A percentile compares a stretch with the other conserved stretches of the same genome.
Evolutionary conservation across 2,329 filamentous ascomycete genomes (phyloP).

Genomic region (Beauveria varroae): DNA sequence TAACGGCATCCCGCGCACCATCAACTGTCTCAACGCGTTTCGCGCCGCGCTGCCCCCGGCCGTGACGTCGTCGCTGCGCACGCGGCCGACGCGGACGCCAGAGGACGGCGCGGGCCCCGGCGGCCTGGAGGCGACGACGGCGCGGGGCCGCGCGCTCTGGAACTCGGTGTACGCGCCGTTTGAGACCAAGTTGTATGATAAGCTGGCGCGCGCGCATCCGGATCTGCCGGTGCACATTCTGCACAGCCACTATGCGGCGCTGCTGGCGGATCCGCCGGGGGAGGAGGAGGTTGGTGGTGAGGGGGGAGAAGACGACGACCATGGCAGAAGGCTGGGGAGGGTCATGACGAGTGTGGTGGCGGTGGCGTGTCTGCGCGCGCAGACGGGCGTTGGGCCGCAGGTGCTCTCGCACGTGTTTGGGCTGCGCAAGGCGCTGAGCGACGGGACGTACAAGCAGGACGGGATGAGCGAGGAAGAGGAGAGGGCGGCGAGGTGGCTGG

Average conservation of each 20-base stretch:
- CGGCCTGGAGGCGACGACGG: slow-evolving; percentile 43
- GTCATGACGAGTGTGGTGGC: slow-evolving; percentile 67
- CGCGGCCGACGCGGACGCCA: slow-evolving; percentile 46
- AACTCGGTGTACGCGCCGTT: slow-evolving; percentile 70
- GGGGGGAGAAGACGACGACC: no score
- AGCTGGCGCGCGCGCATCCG: slow-evolving; percentile 68
- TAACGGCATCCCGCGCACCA: slow-evolving; percentile 75
- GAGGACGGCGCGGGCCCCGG: slow-evolving; percentile 18
- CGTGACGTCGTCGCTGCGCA: slow-evolving; percentile 47
- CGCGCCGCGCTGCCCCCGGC: slow-evolving; percentile 50
- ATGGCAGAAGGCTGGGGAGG: slow-evolving; percentile 48
- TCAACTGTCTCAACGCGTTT: slow-evolving; percentile 74
- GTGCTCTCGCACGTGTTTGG: slow-evolving; percentile 77
- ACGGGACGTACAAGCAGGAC: slow-evolving; percentile 45
- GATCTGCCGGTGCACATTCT: slow-evolving; percentile 78
- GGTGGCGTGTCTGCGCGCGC: slow-evolving; percentile 65
- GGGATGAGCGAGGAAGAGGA: slow-evolving; percentile 27
- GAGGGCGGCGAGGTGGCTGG: slow-evolving; percentile 29
- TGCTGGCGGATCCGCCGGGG: slow-evolving; percentile 60
- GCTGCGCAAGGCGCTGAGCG: slow-evolving; percentile 65
- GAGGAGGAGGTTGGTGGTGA: slow-evolving; percentile 26
- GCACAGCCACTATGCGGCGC: slow-evolving; percentile 62
- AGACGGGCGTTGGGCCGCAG: slow-evolving; percentile 77
- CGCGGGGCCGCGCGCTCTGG: slow-evolving; percentile 62
- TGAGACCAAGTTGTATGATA: slow-evolving; percentile 60